Conservation (phyloP, 1,139 yeast genomes). For the Saccharomyces hybrid region DNA sequence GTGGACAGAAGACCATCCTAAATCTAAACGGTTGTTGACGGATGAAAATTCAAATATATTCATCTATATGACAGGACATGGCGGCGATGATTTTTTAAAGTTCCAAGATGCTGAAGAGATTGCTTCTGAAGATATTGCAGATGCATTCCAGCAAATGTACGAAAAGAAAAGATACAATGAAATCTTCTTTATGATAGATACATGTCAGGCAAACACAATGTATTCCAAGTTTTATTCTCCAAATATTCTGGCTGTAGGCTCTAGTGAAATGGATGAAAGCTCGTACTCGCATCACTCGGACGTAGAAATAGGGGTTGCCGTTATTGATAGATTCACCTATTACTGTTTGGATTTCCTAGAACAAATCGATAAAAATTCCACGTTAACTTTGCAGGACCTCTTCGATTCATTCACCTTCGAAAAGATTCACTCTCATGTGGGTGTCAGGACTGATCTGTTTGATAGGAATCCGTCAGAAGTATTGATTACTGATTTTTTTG, state of each 20-base stretch:
- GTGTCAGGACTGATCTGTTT: slow-evolving; percentile 77
- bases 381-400: slow-evolving; percentile 68
- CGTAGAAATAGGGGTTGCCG: slow-evolving; percentile 93
- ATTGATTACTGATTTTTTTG: slow-evolving; percentile 85
- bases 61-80: slow-evolving; percentile 96
- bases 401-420: slow-evolving; percentile 79
- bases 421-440: slow-evolving; percentile 86
- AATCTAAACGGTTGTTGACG: slow-evolving; percentile 81
- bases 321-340: slow-evolving; percentile 91
- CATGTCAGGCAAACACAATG: slow-evolving; percentile 99
- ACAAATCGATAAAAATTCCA: slow-evolving; percentile 64
- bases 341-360: slow-evolving; percentile 87
- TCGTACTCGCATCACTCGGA: slow-evolving; percentile 96
- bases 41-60: slow-evolving; percentile 92
- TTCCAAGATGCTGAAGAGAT: slow-evolving; percentile 98
- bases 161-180: slow-evolving; percentile 93
- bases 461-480: slow-evolving; percentile 62
- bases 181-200: slow-evolving; percentile 93
- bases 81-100: slow-evolving; percentile 93
- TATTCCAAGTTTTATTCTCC: slow-evolving; percentile 89
- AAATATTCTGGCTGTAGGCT: slow-evolving; percentile 86
- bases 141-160: slow-evolving; percentile 95
- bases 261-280: slow-evolving; percentile 81
- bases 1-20: slow-evolving; percentile 91
- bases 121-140: slow-evolving; percentile 91